These are phyloP conservation scores for Bifiguratus adelaidae DNA, from an alignment of 192 early-diverging fungal genomes.

Conservation along the genomic window DNA sequence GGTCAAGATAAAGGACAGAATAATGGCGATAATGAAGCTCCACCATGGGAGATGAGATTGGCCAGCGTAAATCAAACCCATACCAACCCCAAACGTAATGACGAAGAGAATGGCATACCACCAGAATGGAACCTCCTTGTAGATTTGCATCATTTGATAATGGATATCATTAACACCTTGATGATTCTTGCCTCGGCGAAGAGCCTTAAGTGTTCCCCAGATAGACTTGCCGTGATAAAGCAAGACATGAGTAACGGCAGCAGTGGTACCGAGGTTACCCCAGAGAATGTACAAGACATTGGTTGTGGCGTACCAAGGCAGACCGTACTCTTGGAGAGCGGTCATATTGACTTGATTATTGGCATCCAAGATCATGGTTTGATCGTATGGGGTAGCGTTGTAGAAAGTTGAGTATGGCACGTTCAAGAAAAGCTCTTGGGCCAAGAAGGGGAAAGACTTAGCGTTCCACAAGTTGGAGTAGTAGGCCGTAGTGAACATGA, in stretches of 20 bases:
- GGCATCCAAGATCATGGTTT: constrained; percentile 26
- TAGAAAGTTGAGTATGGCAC: constrained; percentile 14
- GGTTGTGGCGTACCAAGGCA: constrained; percentile 24
- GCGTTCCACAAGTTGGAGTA: constrained; percentile 41
- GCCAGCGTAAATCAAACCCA: constrained; percentile 18
- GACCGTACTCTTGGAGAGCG: constrained; percentile 31
- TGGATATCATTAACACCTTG: constrained; percentile 20
- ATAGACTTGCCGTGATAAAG: constrained; percentile 39
- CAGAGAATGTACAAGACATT: constrained; percentile 48
- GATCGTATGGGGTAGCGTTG: constrained; percentile 21
- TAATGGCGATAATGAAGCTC: constrained; percentile 31
- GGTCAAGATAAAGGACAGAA: neutral
- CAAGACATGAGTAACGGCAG: neutral
- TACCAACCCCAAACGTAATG: constrained; percentile 15
- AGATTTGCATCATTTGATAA: constrained; percentile 25
- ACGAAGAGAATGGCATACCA: constrained; percentile 16
- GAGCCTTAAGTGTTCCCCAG: constrained; percentile 30
- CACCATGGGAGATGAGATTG: constrained; percentile 34
- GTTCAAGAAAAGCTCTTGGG: constrained; percentile 23
- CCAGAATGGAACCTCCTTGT: constrained; percentile 24
- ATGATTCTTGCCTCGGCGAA: constrained; percentile 7
- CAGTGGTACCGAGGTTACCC: neutral
- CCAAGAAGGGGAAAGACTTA: constrained; percentile 25
- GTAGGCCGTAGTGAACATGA: constrained; percentile 42
- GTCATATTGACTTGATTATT: constrained; percentile 27